A percentile compares a stretch with the other conserved stretches of the same genome.
phyloP scores from a whole-genome alignment of 2,329 filamentous ascomycete genomes.

The Amauroascus verrucosus region DNA sequence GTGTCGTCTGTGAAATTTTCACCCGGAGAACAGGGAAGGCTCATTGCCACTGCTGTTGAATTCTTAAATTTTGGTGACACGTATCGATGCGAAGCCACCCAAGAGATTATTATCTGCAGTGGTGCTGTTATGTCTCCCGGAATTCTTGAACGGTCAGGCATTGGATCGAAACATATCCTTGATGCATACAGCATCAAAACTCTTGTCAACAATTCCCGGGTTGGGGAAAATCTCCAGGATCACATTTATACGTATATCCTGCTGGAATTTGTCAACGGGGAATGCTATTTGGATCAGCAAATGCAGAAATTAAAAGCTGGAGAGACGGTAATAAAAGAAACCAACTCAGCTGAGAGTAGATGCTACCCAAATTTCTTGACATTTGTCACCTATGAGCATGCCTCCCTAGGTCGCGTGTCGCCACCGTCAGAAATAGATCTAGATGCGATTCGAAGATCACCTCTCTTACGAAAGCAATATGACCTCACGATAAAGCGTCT shows the following conservation, averaged over 20 bases:
- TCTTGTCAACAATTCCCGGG: conserved; percentile 36
- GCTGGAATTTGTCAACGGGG: background rate
- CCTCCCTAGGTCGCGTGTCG: conserved; percentile 1
- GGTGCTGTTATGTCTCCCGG: conserved; percentile 50
- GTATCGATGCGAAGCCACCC: conserved; percentile 24
- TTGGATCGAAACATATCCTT: conserved; percentile 43
- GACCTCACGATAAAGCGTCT: conserved; percentile 4
- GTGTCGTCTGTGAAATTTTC: conserved; percentile 1
- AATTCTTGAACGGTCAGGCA: conserved; percentile 51
- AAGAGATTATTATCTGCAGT: conserved; percentile 50
- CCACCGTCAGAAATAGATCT: background rate
- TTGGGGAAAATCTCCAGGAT: conserved; percentile 46
- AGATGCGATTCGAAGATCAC: background rate
- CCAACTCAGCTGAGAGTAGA: background rate
- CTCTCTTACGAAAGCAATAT: conserved; percentile 8
- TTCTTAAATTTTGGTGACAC: conserved; percentile 33
- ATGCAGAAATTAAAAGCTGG: background rate
- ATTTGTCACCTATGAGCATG: conserved; percentile 3
- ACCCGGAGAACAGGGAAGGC: background rate
- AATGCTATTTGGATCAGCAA: background rate
- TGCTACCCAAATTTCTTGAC: background rate
- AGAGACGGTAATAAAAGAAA: background rate
- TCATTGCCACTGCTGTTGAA: conserved; percentile 34
- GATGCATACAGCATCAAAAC: conserved; percentile 33
- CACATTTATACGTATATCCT: conserved; percentile 23